phyloP scores from a whole-genome alignment of 2,329 filamentous ascomycete species.

The Microcyclosporella mali region DNA sequence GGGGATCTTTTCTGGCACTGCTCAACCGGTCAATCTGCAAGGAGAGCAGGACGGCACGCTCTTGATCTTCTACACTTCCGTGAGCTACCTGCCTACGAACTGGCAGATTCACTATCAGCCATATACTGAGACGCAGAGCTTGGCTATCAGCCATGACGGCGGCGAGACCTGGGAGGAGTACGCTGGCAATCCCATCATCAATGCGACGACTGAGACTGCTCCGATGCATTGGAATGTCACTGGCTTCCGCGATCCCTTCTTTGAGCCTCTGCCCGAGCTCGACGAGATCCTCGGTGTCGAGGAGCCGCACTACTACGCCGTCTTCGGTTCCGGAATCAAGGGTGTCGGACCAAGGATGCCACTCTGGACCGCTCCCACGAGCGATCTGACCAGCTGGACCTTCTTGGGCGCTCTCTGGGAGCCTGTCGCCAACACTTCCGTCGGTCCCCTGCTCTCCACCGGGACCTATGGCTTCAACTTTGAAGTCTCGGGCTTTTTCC shows the following conservation, averaged over 20 bases:
- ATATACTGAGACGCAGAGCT: conserved; percentile 42
- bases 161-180: conserved; percentile 45
- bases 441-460: conserved; percentile 39
- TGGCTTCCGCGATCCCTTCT: conserved; percentile 36
- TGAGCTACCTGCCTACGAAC: conserved; percentile 41
- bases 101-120: conserved; percentile 41
- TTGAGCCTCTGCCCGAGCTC: conserved; percentile 35
- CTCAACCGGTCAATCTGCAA: conserved; percentile 43
- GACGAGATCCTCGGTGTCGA: conserved; percentile 37
- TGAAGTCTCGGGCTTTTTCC: conserved; percentile 45
- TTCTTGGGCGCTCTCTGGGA: conserved; percentile 44
- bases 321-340: conserved; percentile 44
- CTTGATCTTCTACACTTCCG: conserved; percentile 44
- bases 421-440: conserved; percentile 37
- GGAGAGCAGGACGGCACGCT: conserved; percentile 44
- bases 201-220: conserved; percentile 28
- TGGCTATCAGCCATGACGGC: conserved; percentile 42
- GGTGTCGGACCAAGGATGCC: conserved; percentile 43
- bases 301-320: conserved; percentile 42
- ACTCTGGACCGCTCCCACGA: conserved; percentile 41
- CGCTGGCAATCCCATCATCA: conserved; percentile 42
- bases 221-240: conserved; percentile 44
- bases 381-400: conserved; percentile 42
- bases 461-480: conserved; percentile 44
- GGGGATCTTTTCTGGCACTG: conserved; percentile 49